Evolutionary conservation across 129 eudicot species (phyloP), one percentile per base, ranked within the genome.

Genomic region (Escallonia herrerae): DNA sequence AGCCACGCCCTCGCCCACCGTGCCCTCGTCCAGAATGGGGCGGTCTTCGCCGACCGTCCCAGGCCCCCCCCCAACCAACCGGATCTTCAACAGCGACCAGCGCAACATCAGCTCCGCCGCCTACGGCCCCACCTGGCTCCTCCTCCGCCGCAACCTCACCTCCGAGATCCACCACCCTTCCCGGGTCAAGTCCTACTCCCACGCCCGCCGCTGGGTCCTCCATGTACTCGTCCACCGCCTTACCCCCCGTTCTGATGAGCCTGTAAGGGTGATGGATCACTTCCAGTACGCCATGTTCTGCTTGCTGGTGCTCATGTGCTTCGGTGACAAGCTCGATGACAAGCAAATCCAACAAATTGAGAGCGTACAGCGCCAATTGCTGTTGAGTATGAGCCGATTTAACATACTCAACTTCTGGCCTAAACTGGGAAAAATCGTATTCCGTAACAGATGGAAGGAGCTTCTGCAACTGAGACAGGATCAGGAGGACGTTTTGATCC

Each of bases 241-340:
- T 4, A 0, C 1, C 33, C 33, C 33, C 3, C 5, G 33, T 42
- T 0, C 58, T 42, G 67, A 64, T 7, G 65, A 3, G 2, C 58
- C 9, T 4, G 86, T 86, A 9, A 72, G 46, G 72, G 73, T 89
- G 11, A 52, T 69, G 42, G 90, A 86, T 43, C 82, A 89, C 49
- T 81, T 86, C 37, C 81, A 65, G 12, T 81, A 76, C 53, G 90
- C 90, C n/a, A 83, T 86, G 87, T 86, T 85, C 38, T 65, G 79
- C 12, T 53, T 85, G 59, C 74, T 85, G 37, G 82, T 81, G 43
- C 60, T 80, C 6, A 85, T 89, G 90, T 89, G 96, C 47, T 86
- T 89, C 7, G 95, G 97, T 4, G 86, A 83, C 40, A 79, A 86
- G 74, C 60, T 86, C 6, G 68, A 72, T 2, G 91, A 86, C 50